Base-by-base conservation (phyloP, 495 filamentous ascomycete genomes). In the Staphylotrichum longicolle region DNA sequence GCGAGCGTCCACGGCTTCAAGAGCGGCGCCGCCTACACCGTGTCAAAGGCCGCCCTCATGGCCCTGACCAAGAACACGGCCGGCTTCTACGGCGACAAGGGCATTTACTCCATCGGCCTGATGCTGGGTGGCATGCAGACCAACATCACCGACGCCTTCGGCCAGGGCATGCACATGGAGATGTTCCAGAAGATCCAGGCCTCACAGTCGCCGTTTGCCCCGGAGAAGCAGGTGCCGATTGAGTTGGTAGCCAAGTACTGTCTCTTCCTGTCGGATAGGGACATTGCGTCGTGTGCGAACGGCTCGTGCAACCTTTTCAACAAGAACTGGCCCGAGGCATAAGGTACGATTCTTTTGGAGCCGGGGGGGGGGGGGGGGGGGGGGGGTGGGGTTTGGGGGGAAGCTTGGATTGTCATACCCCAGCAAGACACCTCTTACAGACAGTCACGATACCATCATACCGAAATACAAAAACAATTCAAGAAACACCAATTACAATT, bases 21-120 rank as follows among this genome's bases (percentile, higher is more conserved):
- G 59, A 27, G 66, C 70, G 84, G 84, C 49, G 79, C 72, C 5
- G 84, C 84, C 7, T 86, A 86, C 63, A 81, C 82, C 3, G 77
- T 76, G 6, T 76, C 75, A 65, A 84, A 84, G 71, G 77, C 81
- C 58, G 82, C 74, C 33, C 66, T 87, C 14, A 64, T 85, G 11
- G 85, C 83, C 5, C 70, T 86, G 62, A 87, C 85, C 30, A 86
- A 87, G 70, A 86, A 79, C 68, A 87, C 84, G 35, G 85, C 84
- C 3, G 76, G 78, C 0, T 83, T 72, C 70, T 87, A 87, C 68
- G 80, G 76, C 0, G 72, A 70, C 44, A 80, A 83, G 69, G 81
- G 82, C 27, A 85, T 88, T 66, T 77, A 79, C 49, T 80, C 75
- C 63, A 78, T 86, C 42, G 83, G 80, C 0, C 69, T 87, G 55